Evolutionary conservation across 2,329 filamentous ascomycete species (phyloP).

Genomic region (Dendrostoma leiphaemia): DNA sequence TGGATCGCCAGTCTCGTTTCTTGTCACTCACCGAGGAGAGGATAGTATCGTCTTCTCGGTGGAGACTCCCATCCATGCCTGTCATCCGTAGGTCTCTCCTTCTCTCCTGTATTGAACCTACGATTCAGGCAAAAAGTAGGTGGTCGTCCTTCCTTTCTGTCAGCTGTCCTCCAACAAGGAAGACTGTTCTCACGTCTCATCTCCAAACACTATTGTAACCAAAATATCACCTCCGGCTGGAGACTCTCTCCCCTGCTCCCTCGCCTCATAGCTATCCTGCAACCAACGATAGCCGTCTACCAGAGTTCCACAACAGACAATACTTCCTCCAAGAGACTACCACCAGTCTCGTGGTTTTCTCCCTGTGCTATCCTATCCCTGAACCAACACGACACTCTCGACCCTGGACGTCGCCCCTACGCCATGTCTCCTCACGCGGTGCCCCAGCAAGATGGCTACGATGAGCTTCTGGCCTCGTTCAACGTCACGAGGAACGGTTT

Average conservation of each 20-base stretch:
- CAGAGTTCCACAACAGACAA: not conserved
- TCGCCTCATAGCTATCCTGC: too few species aligned
- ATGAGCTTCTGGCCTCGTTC: conserved; percentile 30
- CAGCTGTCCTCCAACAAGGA: not conserved
- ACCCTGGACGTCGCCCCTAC: not conserved
- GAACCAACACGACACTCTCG: not conserved
- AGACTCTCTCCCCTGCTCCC: too few species aligned
- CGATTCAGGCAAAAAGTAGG: not conserved
- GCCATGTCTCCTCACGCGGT: conserved; percentile 44
- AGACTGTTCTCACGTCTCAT: too few species aligned
- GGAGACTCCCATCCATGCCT: not conserved
- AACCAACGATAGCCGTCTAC: too few species aligned
- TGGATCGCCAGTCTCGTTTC: not conserved
- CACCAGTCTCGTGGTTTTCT: too few species aligned
- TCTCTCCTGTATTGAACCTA: too few species aligned
- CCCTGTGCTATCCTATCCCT: too few species aligned
- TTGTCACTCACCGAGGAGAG: not conserved
- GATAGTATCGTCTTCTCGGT: not conserved
- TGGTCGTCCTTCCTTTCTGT: not conserved
- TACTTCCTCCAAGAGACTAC: too few species aligned
- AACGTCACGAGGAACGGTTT: conserved; percentile 64
- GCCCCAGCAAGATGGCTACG: conserved; percentile 22
- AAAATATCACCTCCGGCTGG: too few species aligned
- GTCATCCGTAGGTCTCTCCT: not conserved
- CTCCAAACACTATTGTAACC: too few species aligned